Evolutionary conservation across 352 stramenopile species (phyloP), one percentile per base, ranked within the genome.

Genomic region (Globisporangium acanthophoron): DNA sequence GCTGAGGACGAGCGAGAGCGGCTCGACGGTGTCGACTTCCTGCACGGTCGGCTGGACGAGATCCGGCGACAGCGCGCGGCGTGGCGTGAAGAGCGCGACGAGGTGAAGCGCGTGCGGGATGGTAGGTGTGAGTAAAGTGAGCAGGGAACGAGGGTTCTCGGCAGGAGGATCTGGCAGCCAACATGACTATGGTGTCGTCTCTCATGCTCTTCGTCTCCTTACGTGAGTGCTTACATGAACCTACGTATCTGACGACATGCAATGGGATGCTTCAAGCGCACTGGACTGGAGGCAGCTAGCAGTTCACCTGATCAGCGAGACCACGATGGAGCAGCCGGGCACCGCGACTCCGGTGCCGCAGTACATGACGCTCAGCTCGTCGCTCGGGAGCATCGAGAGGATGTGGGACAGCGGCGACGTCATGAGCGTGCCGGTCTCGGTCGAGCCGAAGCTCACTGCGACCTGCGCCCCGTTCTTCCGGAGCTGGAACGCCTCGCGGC

Each of bases 291-390:
- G 24, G 1, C 24, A 27, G 24, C 24, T 27, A 27, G 24, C 24
- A 27, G 24, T 27, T 49, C 44, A 49, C 44, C 21, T 6, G 18
- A 63, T 15, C 65, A 81, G 73, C 40, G 65, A 74, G 57, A 85
- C 78, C 13, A 39, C 15, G 15, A 61, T 27, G 20, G 40, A 50
- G 37, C 55, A 48, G 7, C 40, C 55, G 13, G 44, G 3, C 35
- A 49, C 55, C 7, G 55, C 55, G 18, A 5, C 37, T 21, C 55
- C 55, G 24, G 35, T 41, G 16, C 55, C 55, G 20, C 31, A 46
- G 46, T 55, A 61, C 46, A 54, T 21, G 15, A 61, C 55, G 18
- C 15, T 18, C 20, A 61, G 24, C 3, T 61, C 56, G 16, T 61
- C 56, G 11, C 39, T 35, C 29, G 33, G n/a, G 3, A 29, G 18